phyloP scores from a whole-genome alignment of 1,284 basidiomycete species.

The Marasmius sp. region DNA sequence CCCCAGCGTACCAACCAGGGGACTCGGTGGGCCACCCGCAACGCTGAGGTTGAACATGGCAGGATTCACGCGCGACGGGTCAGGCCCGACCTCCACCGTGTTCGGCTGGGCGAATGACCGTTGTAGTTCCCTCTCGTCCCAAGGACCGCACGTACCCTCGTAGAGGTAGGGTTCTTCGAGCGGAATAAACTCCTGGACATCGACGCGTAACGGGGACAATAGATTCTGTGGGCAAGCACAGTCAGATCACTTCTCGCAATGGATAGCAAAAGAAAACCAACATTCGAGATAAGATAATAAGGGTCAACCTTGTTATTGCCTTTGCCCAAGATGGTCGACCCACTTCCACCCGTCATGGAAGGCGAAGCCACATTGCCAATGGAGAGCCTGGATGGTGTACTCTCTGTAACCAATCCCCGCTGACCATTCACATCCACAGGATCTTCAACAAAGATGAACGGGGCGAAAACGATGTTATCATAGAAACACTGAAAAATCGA shows the following conservation, averaged over 20 bases:
- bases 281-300: constrained; percentile 86
- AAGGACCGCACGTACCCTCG: constrained; percentile 67
- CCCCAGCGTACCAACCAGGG: constrained; percentile 23
- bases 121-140: constrained; percentile 72
- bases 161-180: constrained; percentile 74
- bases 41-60: constrained; percentile 51
- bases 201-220: constrained; percentile 75
- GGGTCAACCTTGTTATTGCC: constrained; percentile 77
- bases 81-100: constrained; percentile 56
- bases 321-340: constrained; percentile 47
- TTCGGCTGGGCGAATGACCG: constrained; percentile 69
- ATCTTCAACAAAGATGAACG: constrained; percentile 96
- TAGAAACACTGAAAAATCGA: constrained; percentile 76
- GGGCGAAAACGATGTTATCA: constrained; percentile 94
- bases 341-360: constrained; percentile 23
- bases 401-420: constrained; percentile 46
- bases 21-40: constrained; percentile 31
- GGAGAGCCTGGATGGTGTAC: constrained; percentile 40
- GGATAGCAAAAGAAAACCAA: constrained; percentile 32
- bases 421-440: constrained; percentile 69
- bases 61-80: constrained; percentile 36
- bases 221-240: constrained; percentile 48
- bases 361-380: constrained; percentile 34
- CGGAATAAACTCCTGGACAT: constrained; percentile 67
- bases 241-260: background rate